These are phyloP conservation scores for Dactylonectria macrodidyma DNA, from an alignment of 2,329 filamentous ascomycete species.

Conservation along the genomic window DNA sequence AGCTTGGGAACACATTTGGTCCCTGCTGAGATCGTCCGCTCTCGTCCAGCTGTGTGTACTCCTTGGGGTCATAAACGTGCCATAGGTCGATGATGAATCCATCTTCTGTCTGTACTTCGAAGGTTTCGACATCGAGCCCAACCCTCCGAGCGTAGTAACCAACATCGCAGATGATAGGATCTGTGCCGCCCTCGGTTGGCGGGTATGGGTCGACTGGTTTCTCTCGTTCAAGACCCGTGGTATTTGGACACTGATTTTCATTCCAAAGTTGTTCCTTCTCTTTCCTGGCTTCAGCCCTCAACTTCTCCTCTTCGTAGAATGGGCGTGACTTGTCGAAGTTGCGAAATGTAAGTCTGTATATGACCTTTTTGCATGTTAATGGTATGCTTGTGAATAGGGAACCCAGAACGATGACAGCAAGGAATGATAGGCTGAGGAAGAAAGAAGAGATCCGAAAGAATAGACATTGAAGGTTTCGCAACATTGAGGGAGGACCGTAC, in stretches of 20 bases:
- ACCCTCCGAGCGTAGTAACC: conserved; percentile 90
- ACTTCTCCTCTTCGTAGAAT: conserved; percentile 81
- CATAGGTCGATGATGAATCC: conserved; percentile 91
- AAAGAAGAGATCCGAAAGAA: conserved; percentile 79
- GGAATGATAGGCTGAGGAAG: conserved; percentile 83
- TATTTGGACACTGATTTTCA: conserved; percentile 56
- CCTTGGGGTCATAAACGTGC: conserved; percentile 89
- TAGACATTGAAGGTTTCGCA: conserved; percentile 76
- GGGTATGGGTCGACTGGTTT: conserved; percentile 70
- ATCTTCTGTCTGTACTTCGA: conserved; percentile 92
- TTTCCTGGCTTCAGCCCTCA: conserved; percentile 69
- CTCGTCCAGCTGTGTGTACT: conserved; percentile 70
- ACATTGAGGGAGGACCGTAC: conserved; percentile 80
- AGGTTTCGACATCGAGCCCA: conserved; percentile 87
- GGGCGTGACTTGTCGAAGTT: conserved; percentile 73
- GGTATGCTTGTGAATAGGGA: conserved; percentile 79
- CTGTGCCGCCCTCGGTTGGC: conserved; percentile 84
- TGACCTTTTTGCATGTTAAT: conserved; percentile 61
- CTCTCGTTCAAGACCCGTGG: conserved; percentile 58
- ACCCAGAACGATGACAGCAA: conserved; percentile 82
- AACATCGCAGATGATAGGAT: conserved; percentile 84
- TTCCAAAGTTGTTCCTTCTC: conserved; percentile 76
- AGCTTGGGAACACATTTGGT: conserved; percentile 72
- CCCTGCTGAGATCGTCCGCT: conserved; percentile 67
- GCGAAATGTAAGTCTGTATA: conserved; percentile 69